phyloP scores from a whole-genome alignment of 352 stramenopile genomes.

The Globisporangium rhizosaccharum region DNA sequence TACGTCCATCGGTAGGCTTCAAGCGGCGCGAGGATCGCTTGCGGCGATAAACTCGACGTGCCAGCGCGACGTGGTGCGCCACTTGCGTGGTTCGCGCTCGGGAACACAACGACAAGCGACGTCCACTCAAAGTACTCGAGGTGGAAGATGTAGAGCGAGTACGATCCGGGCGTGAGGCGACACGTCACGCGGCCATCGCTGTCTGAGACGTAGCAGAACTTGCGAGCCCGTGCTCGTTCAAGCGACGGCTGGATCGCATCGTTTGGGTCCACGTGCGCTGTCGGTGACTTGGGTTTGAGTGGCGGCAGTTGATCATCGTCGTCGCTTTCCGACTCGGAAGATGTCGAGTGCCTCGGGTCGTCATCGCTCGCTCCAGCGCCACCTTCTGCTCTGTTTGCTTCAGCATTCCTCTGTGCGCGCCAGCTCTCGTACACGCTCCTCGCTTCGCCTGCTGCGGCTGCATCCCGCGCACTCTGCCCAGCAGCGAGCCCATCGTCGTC shows the following conservation, averaged over 20 bases:
- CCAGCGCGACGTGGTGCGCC: conserved; percentile 28
- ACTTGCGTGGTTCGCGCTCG: conserved; percentile 29
- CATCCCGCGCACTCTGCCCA: background rate
- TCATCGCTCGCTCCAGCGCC: background rate
- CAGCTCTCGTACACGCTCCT: conserved; percentile 19
- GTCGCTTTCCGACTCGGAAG: too few species aligned
- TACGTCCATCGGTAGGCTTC: conserved; percentile 62
- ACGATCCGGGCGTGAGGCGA: conserved; percentile 43
- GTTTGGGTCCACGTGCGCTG: background rate
- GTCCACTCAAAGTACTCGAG: conserved; percentile 73
- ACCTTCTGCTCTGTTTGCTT: background rate
- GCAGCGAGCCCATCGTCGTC: background rate
- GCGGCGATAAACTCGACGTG: conserved; percentile 19
- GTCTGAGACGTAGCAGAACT: conserved; percentile 33
- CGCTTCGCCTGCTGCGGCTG: background rate
- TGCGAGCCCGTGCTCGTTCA: conserved; percentile 4
- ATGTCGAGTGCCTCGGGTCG: too few species aligned
- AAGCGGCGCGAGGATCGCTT: conserved; percentile 53
- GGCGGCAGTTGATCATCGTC: too few species aligned
- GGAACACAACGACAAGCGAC: conserved; percentile 49
- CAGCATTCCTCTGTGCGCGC: conserved; percentile 7
- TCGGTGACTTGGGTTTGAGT: too few species aligned
- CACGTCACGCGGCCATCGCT: conserved; percentile 28
- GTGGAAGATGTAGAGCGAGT: conserved; percentile 69
- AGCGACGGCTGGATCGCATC: conserved; percentile 7